A percentile compares a stretch with the other conserved stretches of the same genome.
These are phyloP conservation scores for Amaranthus hypochondriacus DNA, from an alignment of 148 eudicot species.

Conservation along the genomic window DNA sequence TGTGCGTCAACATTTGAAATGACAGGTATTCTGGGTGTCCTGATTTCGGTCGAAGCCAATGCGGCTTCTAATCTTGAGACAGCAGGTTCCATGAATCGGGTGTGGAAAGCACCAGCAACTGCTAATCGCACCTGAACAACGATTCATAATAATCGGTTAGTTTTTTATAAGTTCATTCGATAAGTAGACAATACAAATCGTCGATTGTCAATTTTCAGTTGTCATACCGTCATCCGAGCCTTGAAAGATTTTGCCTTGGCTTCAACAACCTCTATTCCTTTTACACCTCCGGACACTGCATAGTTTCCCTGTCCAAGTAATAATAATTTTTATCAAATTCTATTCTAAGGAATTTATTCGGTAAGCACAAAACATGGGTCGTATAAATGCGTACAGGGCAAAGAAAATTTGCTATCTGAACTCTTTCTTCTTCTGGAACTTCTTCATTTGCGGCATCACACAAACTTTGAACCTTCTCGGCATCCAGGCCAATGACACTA, in stretches of 20 bases:
- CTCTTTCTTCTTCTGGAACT: slow-evolving; percentile 68
- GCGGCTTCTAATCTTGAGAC: slow-evolving; percentile 84
- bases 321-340: not conserved
- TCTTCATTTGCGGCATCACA: slow-evolving; percentile 95
- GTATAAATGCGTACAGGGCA: slow-evolving; percentile 49
- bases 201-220: not conserved
- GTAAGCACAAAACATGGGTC: not conserved
- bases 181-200: not conserved
- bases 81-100: slow-evolving; percentile 89
- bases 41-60: slow-evolving; percentile 68
- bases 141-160: not conserved
- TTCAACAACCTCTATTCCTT: slow-evolving; percentile 92
- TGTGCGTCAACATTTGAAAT: slow-evolving; percentile 89
- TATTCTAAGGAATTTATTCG: not conserved
- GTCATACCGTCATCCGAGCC: slow-evolving; percentile 94
- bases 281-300: slow-evolving; percentile 92
- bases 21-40: slow-evolving; percentile 81
- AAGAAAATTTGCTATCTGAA: slow-evolving; percentile 81
- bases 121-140: slow-evolving; percentile 73
- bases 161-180: not conserved
- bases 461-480: slow-evolving; percentile 69
- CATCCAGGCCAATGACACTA: slow-evolving; percentile 80
- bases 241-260: slow-evolving; percentile 95
- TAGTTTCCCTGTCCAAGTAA: slow-evolving; percentile 63
- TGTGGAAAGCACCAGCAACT: slow-evolving; percentile 87